Percentiles rank a stretch among this genome's conserved stretches.
Conservation (phyloP, 768 basidiomycete species). For the Clavulina sp. region DNA sequence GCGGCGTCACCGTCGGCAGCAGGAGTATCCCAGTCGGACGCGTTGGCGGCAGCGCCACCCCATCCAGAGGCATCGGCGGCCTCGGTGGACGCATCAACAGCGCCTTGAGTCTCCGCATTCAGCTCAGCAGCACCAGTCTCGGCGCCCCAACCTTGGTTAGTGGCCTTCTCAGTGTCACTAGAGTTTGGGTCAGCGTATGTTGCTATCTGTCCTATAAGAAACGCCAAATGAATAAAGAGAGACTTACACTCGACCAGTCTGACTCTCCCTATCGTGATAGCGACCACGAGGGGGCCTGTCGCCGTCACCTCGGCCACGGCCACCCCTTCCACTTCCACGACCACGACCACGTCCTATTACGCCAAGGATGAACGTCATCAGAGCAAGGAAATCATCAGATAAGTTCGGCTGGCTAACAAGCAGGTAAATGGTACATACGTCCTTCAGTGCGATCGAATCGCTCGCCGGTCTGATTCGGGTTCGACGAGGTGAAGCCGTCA, state of each 20-base stretch:
- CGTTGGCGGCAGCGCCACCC: slow-evolving; percentile 12
- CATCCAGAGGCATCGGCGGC: not conserved
- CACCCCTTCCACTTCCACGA: slow-evolving; percentile 20
- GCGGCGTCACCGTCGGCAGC: slow-evolving; percentile 11
- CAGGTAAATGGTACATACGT: slow-evolving; percentile 6
- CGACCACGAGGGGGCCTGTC: slow-evolving; percentile 41
- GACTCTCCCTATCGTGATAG: slow-evolving; percentile 71
- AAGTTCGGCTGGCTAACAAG: slow-evolving; percentile 11
- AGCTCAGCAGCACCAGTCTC: slow-evolving; percentile 76
- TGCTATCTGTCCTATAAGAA: not conserved
- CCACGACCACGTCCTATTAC: slow-evolving; percentile 29
- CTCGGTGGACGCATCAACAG: slow-evolving; percentile 34
- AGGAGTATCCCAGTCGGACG: slow-evolving; percentile 13
- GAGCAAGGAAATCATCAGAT: not conserved
- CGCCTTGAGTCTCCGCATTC: slow-evolving; percentile 61
- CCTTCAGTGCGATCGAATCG: slow-evolving; percentile 16
- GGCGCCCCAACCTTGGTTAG: slow-evolving; percentile 89
- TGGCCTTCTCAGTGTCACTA: slow-evolving; percentile 89
- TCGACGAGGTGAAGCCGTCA: slow-evolving; percentile 22
- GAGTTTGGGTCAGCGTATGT: not conserved
- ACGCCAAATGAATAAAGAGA: not conserved
- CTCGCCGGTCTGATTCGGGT: slow-evolving; percentile 16
- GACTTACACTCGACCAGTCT: slow-evolving; percentile 44
- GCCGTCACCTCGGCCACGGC: slow-evolving; percentile 29
- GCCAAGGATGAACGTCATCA: slow-evolving; percentile 11